These are phyloP conservation scores for Aegilops speltoides DNA, from an alignment of 176 grass and related monocot species.

Conservation along the genomic window DNA sequence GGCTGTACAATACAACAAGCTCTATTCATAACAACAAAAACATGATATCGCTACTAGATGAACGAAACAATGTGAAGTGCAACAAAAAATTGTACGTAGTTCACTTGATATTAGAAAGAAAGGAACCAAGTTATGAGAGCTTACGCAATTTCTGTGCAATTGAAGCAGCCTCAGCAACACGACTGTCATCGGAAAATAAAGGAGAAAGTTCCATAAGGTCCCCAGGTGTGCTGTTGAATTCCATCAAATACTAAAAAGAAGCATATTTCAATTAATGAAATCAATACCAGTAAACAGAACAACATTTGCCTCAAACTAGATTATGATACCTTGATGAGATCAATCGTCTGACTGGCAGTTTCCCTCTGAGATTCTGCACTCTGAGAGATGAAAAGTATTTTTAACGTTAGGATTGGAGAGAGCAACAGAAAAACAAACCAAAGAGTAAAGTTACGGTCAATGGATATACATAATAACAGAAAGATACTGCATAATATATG, in stretches of 20 bases:
- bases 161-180: constrained; percentile 97
- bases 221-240: constrained; percentile 99
- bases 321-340: constrained; percentile 84
- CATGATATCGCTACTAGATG: not conserved
- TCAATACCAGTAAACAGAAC: not conserved
- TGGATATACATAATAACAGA: constrained; percentile 16
- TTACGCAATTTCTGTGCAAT: constrained; percentile 99
- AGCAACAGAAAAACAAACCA: not conserved
- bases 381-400: constrained; percentile 43
- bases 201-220: constrained; percentile 99
- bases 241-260: constrained; percentile 90
- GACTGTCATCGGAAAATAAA: constrained; percentile 96
- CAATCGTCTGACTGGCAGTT: constrained; percentile 98
- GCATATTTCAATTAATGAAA: not conserved
- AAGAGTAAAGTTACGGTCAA: constrained; percentile 29
- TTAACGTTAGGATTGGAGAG: constrained; percentile 1
- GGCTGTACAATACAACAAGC: not conserved
- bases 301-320: constrained; percentile 27
- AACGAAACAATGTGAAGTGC: constrained; percentile 1
- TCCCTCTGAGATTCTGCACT: constrained; percentile 98
- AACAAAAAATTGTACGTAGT: not conserved
- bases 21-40: constrained; percentile 10
- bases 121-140: constrained; percentile 12
- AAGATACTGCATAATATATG: constrained; percentile 22
- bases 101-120: constrained; percentile 1